Evolutionary conservation across 2,329 filamentous ascomycete genomes (phyloP), one percentile per base, ranked within the genome.

Genomic region (Diplodia seriata): DNA sequence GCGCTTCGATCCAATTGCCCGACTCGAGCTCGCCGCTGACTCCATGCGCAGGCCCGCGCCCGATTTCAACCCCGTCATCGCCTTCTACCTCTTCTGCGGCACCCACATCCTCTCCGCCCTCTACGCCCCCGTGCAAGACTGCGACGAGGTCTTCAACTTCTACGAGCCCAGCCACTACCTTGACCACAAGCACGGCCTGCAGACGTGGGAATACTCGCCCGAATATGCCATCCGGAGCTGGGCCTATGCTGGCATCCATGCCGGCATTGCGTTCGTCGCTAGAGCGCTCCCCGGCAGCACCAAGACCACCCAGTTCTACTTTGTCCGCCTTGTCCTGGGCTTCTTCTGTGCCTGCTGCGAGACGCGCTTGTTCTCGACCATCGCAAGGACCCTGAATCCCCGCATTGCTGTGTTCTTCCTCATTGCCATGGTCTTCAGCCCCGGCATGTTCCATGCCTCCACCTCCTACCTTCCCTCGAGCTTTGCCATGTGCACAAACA

Each of bases 191-290:
- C 94, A 97, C 76, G 95, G 94, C 49, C 85, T 97, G 62, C 94
- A 99, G 82, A 99, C 95, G 1, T 99, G 95, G 95, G 95, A 99
- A 80, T 99, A 98, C 81, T 97, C 94, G 0, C 95, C 95, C 5
- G 90, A 94, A 68, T 98, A 91, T 80, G 92, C 93, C 62, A 97
- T 99, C 73, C 89, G 95, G 70, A 97, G 93, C 81, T 99, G 95
- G 95, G 84, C 93, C 26, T 99, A 99, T 75, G 85, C 96, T 47
- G 86, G 84, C 5, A 80, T 97, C 1, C 94, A 99, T 79, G 91
- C 93, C 31, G 72, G 90, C 23, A 80, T 91, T 55, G 90, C 89
- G 54, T 91, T 88, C 70, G 72, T 92, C 20, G 86, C 89, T 38
- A 85, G 89, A 47, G 74, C 95, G 4, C 74, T 81, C 20, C 74